Conservation (phyloP, 2,329 filamentous ascomycete species). For the Pseudogymnoascus sp. region DNA sequence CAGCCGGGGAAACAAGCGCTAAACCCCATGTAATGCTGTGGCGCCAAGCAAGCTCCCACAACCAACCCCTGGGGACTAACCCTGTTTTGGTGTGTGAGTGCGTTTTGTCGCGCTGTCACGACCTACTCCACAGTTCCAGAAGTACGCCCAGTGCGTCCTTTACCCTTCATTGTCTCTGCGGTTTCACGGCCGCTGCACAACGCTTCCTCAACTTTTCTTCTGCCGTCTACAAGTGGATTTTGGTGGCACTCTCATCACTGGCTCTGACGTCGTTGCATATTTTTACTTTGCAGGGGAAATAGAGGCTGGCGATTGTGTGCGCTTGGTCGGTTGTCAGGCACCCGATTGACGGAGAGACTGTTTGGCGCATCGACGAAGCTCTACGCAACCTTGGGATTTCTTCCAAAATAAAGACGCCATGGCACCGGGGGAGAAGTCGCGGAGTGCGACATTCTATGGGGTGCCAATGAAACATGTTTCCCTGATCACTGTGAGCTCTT, state of each 20-base stretch:
- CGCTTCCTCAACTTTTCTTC: neutral
- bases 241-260: neutral
- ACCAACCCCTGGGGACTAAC: neutral
- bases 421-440: slow-evolving; percentile 20
- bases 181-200: slow-evolving; percentile 7
- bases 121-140: neutral
- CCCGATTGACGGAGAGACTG: neutral
- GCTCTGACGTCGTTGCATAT: slow-evolving; percentile 1
- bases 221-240: neutral
- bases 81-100: neutral
- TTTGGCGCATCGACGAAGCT: slow-evolving; percentile 1
- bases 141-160: neutral
- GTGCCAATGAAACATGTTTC: slow-evolving; percentile 63
- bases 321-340: neutral
- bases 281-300: neutral
- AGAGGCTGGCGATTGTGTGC: neutral
- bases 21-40: slow-evolving; percentile 1
- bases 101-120: slow-evolving; percentile 8
- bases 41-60: neutral
- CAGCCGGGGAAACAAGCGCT: neutral
- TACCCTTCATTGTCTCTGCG: slow-evolving; percentile 1
- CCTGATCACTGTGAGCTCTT: slow-evolving; percentile 50
- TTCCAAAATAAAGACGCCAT: slow-evolving; percentile 11
- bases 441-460: slow-evolving; percentile 36
- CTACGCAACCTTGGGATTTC: slow-evolving; percentile 5